These are phyloP conservation scores for Tetradesmus lagerheimii DNA, from an alignment of 139 green algal species.

Conservation along the genomic window DNA sequence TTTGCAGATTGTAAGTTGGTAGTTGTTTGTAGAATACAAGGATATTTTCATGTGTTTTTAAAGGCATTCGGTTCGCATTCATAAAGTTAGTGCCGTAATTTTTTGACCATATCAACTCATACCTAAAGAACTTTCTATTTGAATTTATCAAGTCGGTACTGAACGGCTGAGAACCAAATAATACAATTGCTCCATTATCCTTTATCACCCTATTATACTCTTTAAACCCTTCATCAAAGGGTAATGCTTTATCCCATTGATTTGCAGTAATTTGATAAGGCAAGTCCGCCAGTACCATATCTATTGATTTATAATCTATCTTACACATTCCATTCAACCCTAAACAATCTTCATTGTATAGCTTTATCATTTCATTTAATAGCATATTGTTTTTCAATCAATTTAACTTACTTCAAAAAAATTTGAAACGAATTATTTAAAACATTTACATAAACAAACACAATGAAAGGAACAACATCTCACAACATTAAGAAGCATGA, in stretches of 20 bases:
- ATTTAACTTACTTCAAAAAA: too few relatives aligned
- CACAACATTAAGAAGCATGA: background rate
- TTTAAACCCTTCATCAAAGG: background rate
- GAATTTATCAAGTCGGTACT: slow-evolving; percentile 23
- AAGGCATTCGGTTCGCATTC: background rate
- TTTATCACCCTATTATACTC: slow-evolving; percentile 11
- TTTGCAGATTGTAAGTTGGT: slow-evolving; percentile 4
- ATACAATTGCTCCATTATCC: slow-evolving; percentile 24
- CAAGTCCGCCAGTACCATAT: slow-evolving; percentile 8
- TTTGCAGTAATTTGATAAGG: slow-evolving; percentile 8
- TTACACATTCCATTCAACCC: background rate
- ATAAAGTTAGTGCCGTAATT: slow-evolving; percentile 6
- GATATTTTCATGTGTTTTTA: background rate
- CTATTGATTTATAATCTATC: slow-evolving; percentile 1
- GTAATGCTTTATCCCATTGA: background rate
- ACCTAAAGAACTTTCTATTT: slow-evolving; percentile 22
- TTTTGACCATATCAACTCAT: slow-evolving; percentile 1
- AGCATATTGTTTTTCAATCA: too few relatives aligned
- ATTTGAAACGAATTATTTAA: too few relatives aligned
- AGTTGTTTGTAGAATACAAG: slow-evolving; percentile 12
- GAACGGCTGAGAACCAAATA: slow-evolving; percentile 11
- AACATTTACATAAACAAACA: too few relatives aligned
- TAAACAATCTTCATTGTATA: slow-evolving; percentile 9
- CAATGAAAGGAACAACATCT: slow-evolving; percentile 1
- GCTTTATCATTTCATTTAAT: slow-evolving; percentile 3